These are phyloP conservation scores for Chrysanthemum makinoi DNA, from an alignment of 129 eudicot species.

Conservation along the genomic window DNA sequence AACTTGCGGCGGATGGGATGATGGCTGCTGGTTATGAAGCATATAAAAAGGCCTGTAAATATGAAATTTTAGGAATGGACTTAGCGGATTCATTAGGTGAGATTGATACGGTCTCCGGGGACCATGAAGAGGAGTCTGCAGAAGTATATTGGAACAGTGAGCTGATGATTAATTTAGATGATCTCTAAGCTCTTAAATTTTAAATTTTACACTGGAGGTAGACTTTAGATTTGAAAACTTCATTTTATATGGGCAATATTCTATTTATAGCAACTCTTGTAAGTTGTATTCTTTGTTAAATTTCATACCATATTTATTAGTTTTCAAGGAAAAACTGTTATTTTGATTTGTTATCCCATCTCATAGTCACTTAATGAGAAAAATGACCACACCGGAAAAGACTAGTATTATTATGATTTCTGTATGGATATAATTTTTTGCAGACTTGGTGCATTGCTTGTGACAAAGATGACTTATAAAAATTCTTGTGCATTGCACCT, in stretches of 20 bases:
- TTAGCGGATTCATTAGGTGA: conserved; percentile 62
- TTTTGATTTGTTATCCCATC: too few species aligned
- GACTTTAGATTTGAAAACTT: neutral
- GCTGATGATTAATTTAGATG: conserved; percentile 57
- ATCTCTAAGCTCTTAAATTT: conserved; percentile 32
- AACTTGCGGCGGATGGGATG: conserved; percentile 57
- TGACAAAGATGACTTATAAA: too few species aligned
- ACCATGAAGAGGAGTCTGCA: conserved; percentile 29
- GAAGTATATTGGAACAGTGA: conserved; percentile 60
- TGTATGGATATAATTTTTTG: too few species aligned
- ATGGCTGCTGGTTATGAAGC: conserved; percentile 58
- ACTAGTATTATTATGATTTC: too few species aligned
- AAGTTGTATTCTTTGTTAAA: neutral
- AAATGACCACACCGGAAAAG: too few species aligned
- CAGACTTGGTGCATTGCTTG: too few species aligned
- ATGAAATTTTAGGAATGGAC: conserved; percentile 50
- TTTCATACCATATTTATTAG: neutral
- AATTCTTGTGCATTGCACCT: too few species aligned
- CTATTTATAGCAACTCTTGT: neutral
- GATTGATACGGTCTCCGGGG: conserved; percentile 26
- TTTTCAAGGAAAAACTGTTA: too few species aligned
- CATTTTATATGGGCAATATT: neutral
- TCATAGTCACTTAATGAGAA: too few species aligned
- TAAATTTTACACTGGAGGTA: conserved; percentile 5
- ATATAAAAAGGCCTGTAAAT: conserved; percentile 52